phyloP scores from a whole-genome alignment of 2,329 filamentous ascomycete genomes.

The Colletotrichum nymphaeae region DNA sequence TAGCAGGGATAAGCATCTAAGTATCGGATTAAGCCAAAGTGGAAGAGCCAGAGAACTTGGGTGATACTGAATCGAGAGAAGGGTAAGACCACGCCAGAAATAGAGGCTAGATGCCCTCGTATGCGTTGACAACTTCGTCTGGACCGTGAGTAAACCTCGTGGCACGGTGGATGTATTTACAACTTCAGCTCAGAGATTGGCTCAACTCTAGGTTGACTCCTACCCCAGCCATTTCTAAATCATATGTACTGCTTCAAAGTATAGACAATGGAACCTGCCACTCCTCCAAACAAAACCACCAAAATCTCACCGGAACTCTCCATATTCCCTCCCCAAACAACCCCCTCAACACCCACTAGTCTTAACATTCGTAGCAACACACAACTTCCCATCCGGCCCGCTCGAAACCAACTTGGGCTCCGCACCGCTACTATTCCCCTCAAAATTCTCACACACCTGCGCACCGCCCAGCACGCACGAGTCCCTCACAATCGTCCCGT shows the following conservation, averaged over 20 bases:
- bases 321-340: neutral
- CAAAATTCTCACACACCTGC: constrained; percentile 29
- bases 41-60: too few species aligned
- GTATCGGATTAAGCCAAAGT: too few species aligned
- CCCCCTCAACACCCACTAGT: constrained; percentile 17
- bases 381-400: constrained; percentile 34
- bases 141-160: neutral
- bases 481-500: constrained; percentile 35
- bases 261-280: neutral
- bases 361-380: constrained; percentile 23
- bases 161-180: neutral
- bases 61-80: too few species aligned
- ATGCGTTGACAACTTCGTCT: too few species aligned
- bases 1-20: too few species aligned
- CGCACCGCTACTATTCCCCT: constrained; percentile 21
- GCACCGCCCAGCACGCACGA: constrained; percentile 35
- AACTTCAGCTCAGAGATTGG: neutral
- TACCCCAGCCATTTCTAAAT: neutral
- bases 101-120: too few species aligned
- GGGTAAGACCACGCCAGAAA: too few species aligned
- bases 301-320: neutral
- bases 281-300: too few species aligned
- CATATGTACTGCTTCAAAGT: neutral
- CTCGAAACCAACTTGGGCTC: constrained; percentile 29
- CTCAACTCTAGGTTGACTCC: neutral